Evolutionary conservation across 352 stramenopile genomes (phyloP).

Genomic region (Pythium angustatum): DNA sequence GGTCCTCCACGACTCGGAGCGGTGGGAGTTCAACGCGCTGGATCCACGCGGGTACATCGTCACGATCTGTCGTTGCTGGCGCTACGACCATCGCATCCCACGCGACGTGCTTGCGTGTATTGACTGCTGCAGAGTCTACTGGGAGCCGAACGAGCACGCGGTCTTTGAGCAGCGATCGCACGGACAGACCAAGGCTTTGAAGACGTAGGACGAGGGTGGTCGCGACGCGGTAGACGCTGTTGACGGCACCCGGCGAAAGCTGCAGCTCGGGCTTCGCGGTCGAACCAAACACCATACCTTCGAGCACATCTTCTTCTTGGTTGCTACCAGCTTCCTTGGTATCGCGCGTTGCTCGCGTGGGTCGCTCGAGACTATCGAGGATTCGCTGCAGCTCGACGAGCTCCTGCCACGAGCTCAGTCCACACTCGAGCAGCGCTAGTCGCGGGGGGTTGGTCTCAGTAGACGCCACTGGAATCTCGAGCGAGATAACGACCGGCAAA

Average conservation of each 20-base stretch:
- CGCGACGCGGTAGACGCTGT: conserved; percentile 49
- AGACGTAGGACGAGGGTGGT: conserved; percentile 44
- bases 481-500: conserved; percentile 13
- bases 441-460: neutral
- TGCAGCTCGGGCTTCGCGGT: conserved; percentile 33
- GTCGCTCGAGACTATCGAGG: conserved; percentile 35
- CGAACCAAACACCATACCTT: conserved; percentile 26
- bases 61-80: neutral
- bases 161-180: conserved; percentile 19
- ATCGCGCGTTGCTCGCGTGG: neutral
- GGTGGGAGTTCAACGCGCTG: conserved; percentile 12
- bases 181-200: conserved; percentile 41
- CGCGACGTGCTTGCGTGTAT: conserved; percentile 3
- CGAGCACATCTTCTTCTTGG: conserved; percentile 29
- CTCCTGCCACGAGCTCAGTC: conserved; percentile 48
- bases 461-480: conserved; percentile 11
- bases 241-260: conserved; percentile 33
- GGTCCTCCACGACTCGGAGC: neutral
- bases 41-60: conserved; percentile 5
- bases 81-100: conserved; percentile 8
- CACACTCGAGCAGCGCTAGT: conserved; percentile 49
- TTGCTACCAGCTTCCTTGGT: neutral
- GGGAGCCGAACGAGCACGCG: conserved; percentile 14
- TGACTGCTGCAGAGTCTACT: neutral
- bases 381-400: conserved; percentile 49